A percentile compares a stretch with the other conserved stretches of the same genome.
These are phyloP conservation scores for Leptographium wingfieldii DNA, from an alignment of 2,329 filamentous ascomycete species.

Conservation along the genomic window DNA sequence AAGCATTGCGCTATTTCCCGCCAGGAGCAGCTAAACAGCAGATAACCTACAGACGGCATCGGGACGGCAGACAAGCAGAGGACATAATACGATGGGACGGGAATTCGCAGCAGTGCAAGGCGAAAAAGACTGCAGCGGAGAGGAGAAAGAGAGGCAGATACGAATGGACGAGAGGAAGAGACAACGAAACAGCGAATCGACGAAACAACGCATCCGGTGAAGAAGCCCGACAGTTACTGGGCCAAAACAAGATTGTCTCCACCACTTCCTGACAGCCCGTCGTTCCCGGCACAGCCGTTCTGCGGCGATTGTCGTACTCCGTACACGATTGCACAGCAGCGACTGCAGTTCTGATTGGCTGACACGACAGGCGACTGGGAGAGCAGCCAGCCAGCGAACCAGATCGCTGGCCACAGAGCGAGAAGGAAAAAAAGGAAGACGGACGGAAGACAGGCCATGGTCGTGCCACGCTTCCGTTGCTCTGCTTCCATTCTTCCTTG, in stretches of 20 bases:
- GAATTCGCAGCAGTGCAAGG: not conserved
- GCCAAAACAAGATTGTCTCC: not conserved
- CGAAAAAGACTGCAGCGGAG: not conserved
- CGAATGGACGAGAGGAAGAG: not conserved
- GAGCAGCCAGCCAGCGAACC: not conserved
- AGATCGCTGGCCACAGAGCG: not conserved
- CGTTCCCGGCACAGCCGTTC: not conserved
- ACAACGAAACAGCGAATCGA: not conserved
- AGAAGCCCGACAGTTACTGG: not conserved
- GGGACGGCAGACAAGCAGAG: no score
- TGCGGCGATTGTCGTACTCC: not conserved
- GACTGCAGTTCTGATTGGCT: not conserved
- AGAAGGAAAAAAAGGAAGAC: not conserved
- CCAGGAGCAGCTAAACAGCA: not conserved
- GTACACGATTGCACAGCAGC: not conserved
- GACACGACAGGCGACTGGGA: not conserved
- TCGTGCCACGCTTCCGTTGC: conserved; percentile 2
- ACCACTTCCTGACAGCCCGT: not conserved
- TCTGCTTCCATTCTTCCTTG: not conserved
- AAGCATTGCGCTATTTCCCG: not conserved
- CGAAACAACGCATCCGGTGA: not conserved
- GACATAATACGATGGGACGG: no score
- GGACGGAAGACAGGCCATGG: not conserved
- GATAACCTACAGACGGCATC: no score
- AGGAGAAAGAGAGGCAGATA: not conserved